These are phyloP conservation scores for Colletotrichum sp. DNA, from an alignment of 2,329 filamentous ascomycete genomes.

Conservation along the genomic window DNA sequence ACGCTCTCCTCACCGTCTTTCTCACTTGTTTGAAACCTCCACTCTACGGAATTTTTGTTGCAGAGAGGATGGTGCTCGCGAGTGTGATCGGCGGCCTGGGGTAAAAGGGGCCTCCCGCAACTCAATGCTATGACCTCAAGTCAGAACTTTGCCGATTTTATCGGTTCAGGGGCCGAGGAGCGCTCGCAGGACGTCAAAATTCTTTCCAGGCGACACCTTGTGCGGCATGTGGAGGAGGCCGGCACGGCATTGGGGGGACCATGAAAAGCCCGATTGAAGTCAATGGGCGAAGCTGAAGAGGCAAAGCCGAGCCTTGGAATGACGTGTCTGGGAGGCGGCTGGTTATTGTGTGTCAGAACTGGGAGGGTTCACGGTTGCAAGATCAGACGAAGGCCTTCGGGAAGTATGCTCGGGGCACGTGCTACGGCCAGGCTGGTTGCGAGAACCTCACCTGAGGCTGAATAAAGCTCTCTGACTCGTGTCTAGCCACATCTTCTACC, in stretches of 20 bases:
- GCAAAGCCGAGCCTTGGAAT: conserved; percentile 2
- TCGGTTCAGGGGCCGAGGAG: background rate
- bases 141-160: conserved; percentile 3
- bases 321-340: conserved; percentile 2
- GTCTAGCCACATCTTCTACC: background rate
- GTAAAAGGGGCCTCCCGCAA: conserved; percentile 12
- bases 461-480: background rate
- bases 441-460: background rate
- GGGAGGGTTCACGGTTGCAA: background rate
- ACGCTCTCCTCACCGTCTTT: conserved; percentile 4
- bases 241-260: background rate
- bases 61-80: background rate
- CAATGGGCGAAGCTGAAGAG: background rate
- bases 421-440: background rate
- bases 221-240: background rate
- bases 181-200: background rate
- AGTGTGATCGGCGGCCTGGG: conserved; percentile 9
- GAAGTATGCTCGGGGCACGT: background rate
- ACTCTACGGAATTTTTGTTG: background rate
- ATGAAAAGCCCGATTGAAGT: background rate
- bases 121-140: conserved; percentile 6
- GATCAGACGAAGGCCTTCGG: background rate
- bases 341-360: background rate
- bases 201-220: background rate
- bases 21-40: background rate